Conservation (phyloP, 208 protist genomes). For the Leishmania turanica region DNA sequence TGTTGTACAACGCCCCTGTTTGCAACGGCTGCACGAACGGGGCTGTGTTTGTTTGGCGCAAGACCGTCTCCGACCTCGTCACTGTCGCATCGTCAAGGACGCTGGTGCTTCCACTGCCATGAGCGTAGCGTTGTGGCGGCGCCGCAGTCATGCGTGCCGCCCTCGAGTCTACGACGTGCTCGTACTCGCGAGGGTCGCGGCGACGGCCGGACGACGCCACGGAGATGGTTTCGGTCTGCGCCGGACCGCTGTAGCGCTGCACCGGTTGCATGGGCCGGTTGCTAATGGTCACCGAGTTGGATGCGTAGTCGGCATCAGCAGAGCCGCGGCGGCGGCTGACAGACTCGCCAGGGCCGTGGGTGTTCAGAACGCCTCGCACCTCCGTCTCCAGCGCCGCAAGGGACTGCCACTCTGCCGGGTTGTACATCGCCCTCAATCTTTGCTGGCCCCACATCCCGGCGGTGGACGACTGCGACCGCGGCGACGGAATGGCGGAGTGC, state of each 20-base stretch:
- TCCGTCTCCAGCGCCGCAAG: conserved; percentile 63
- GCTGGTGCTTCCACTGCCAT: neutral
- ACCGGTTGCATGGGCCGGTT: conserved; percentile 6
- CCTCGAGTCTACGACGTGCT: conserved; percentile 24
- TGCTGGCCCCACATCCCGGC: conserved; percentile 38
- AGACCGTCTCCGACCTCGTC: neutral
- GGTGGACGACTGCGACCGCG: conserved; percentile 32
- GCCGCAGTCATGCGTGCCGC: neutral
- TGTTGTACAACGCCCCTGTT: conserved; percentile 7
- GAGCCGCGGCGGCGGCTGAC: conserved; percentile 17
- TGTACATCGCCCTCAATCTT: conserved; percentile 54
- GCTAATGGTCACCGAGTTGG: conserved; percentile 15
- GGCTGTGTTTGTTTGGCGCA: conserved; percentile 1
- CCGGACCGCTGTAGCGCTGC: neutral
- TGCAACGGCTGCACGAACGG: conserved; percentile 5
- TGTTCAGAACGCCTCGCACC: conserved; percentile 49
- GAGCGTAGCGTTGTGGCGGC: conserved; percentile 1
- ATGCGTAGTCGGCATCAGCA: conserved; percentile 1
- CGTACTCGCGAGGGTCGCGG: conserved; percentile 28
- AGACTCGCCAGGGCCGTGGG: conserved; percentile 35
- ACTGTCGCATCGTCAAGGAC: neutral
- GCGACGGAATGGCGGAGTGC: conserved; percentile 24
- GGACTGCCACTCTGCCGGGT: conserved; percentile 49
- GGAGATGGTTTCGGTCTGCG: neutral
- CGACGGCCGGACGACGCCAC: conserved; percentile 14